Conservation (phyloP, 2,329 filamentous ascomycete species). For the Zymoseptoria pseudotritici region DNA sequence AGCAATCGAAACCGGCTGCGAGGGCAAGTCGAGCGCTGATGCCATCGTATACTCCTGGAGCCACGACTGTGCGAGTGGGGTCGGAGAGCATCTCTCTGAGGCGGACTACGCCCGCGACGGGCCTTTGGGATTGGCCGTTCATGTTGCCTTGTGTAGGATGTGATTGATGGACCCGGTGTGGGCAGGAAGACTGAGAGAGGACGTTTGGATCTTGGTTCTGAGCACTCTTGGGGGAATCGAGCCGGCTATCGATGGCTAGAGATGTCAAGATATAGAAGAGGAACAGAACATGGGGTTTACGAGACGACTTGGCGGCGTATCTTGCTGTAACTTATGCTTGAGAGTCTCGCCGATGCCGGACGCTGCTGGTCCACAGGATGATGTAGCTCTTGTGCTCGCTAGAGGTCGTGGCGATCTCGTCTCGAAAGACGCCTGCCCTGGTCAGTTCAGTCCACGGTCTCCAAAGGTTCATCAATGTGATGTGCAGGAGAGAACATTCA, state of each 20-base stretch:
- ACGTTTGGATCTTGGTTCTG: background rate
- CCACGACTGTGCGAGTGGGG: conserved; percentile 39
- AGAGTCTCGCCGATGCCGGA: background rate
- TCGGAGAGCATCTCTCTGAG: conserved; percentile 26
- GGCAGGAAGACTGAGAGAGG: background rate
- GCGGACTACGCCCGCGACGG: conserved; percentile 16
- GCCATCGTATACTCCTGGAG: conserved; percentile 62
- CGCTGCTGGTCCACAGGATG: background rate
- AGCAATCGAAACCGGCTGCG: conserved; percentile 53
- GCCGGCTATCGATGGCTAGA: background rate
- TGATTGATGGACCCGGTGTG: background rate
- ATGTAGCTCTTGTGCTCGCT: background rate
- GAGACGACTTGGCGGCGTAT: background rate
- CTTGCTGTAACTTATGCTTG: background rate
- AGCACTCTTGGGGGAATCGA: too few species aligned
- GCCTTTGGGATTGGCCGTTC: background rate
- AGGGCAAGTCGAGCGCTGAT: conserved; percentile 58
- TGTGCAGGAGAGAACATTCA: too few species aligned
- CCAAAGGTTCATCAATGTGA: too few species aligned
- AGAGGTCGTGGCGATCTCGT: background rate
- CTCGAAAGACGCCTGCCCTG: background rate
- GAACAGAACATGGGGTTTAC: background rate
- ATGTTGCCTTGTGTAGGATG: background rate
- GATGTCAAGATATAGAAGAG: background rate
- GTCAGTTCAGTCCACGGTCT: too few species aligned